Conservation (phyloP, 164 flowering plant species). For the Taxillus chinensis region DNA sequence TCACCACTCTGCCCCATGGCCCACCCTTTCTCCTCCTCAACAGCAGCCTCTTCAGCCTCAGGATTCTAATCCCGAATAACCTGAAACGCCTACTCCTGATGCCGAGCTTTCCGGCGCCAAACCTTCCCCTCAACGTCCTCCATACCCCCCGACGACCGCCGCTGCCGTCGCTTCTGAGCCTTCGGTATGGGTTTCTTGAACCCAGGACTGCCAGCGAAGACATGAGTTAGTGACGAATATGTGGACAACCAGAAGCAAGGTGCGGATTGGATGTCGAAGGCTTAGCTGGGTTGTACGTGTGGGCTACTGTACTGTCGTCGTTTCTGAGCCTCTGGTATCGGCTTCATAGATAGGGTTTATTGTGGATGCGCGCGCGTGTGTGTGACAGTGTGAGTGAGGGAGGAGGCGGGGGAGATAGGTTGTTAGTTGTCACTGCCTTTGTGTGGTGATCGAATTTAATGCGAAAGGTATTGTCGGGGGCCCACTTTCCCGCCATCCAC, state of each 20-base stretch:
- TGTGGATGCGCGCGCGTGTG: too few species aligned
- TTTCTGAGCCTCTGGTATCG: too few species aligned
- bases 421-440: too few species aligned
- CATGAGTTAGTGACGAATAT: neutral
- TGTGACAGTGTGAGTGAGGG: too few species aligned
- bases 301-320: too few species aligned
- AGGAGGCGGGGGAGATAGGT: too few species aligned
- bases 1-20: slow-evolving; percentile 29
- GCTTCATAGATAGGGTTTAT: too few species aligned
- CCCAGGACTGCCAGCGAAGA: neutral
- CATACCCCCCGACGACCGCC: slow-evolving; percentile 7
- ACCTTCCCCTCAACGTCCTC: neutral
- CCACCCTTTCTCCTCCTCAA: slow-evolving; percentile 21
- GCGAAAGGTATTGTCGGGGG: too few species aligned
- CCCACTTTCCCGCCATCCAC: too few species aligned
- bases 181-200: slow-evolving; percentile 20
- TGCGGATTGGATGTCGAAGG: too few species aligned
- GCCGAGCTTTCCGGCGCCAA: slow-evolving; percentile 1
- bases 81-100: slow-evolving; percentile 15
- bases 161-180: slow-evolving; percentile 14
- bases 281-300: too few species aligned
- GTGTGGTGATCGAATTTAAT: too few species aligned
- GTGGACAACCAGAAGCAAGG: neutral
- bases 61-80: slow-evolving; percentile 18
- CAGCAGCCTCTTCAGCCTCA: slow-evolving; percentile 31